Evolutionary conservation across 805 yeast genomes (phyloP), one percentile per base, ranked within the genome.

Genomic region (Saccharomycopsis babjevae): DNA sequence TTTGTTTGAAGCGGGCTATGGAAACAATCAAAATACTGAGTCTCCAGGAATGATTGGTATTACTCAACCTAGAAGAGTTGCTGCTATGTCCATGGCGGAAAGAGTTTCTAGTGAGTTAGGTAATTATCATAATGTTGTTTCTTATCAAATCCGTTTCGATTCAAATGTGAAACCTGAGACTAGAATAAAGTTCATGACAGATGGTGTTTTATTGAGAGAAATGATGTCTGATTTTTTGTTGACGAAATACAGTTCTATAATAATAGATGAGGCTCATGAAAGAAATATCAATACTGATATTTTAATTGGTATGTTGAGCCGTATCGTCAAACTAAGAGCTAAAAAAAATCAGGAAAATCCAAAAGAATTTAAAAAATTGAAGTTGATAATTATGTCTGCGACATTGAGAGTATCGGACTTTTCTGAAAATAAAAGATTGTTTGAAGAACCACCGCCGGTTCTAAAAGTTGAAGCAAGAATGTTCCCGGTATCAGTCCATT

Each of bases 261-360:
- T 96, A 32, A 89, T 94, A 62, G 99, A 94, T 76, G 99, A 94
- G 73, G 99, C 99, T 0, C 99, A 94, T 72, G 99, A 94, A 72
- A 82, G 99, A 71, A 93, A 91, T 70, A 84, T 93, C 63, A 94
- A 94, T 70, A 94, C 99, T 0, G 99, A 94, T 73, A 93, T 94
- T 56, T 77, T 94, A 61, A 91, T 94, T 64, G 99, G 99, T 56
- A 88, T 94, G 86, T 76, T 94, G 58, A 89, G 97, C 69, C 83
- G 99, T 67, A 86, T 92, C 18, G 82, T 90, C 63, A 83, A 79
- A 65, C 77, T 93, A 46, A 83, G 99, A 68, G 76, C 81, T 20
- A 78, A 81, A 64, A 79, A 81, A 57, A 77, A 78, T 67, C 68
- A 65, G 2, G 70, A 78, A 58, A 75, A 83, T 65, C 84, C 88